These are phyloP conservation scores for Arthroderma sp. DNA, from an alignment of 2,329 filamentous ascomycete genomes.

Conservation along the genomic window DNA sequence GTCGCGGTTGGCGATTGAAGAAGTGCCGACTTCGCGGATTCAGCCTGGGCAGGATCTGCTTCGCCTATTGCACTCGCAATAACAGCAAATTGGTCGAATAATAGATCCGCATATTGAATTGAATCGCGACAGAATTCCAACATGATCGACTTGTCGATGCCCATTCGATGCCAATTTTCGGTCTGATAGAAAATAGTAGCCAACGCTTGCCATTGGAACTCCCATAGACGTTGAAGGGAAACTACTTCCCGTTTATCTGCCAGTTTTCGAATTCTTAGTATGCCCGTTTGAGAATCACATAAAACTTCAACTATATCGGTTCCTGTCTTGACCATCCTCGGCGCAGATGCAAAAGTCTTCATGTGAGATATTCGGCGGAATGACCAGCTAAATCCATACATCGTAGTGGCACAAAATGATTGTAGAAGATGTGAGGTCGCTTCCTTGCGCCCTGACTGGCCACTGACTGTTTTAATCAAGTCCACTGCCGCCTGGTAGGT, in stretches of 20 bases:
- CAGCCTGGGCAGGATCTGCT: conserved; percentile 26
- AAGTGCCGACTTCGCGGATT: conserved; percentile 38
- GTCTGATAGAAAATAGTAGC: conserved; percentile 71
- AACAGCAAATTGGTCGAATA: conserved; percentile 75
- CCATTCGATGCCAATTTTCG: conserved; percentile 61
- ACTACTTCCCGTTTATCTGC: conserved; percentile 46
- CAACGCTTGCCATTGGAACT: conserved; percentile 66
- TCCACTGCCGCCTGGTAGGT: conserved; percentile 70
- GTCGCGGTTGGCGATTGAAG: conserved; percentile 52
- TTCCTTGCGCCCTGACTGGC: conserved; percentile 49
- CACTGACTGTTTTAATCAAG: conserved; percentile 69
- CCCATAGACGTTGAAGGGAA: conserved; percentile 68
- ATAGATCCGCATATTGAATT: conserved; percentile 80
- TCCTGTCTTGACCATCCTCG: conserved; percentile 47
- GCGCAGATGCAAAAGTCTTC: conserved; percentile 46
- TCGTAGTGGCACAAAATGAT: conserved; percentile 41
- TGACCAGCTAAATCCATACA: conserved; percentile 44
- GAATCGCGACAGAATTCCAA: conserved; percentile 86
- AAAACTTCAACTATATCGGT: conserved; percentile 50
- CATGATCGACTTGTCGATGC: conserved; percentile 63
- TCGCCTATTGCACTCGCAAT: conserved; percentile 57
- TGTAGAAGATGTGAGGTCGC: conserved; percentile 49
- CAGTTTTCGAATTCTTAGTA: conserved; percentile 46
- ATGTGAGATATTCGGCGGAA: conserved; percentile 43
- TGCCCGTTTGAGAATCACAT: conserved; percentile 49